These are phyloP conservation scores for Serendipita sp. DNA, from an alignment of 768 basidiomycete species.

Conservation along the genomic window DNA sequence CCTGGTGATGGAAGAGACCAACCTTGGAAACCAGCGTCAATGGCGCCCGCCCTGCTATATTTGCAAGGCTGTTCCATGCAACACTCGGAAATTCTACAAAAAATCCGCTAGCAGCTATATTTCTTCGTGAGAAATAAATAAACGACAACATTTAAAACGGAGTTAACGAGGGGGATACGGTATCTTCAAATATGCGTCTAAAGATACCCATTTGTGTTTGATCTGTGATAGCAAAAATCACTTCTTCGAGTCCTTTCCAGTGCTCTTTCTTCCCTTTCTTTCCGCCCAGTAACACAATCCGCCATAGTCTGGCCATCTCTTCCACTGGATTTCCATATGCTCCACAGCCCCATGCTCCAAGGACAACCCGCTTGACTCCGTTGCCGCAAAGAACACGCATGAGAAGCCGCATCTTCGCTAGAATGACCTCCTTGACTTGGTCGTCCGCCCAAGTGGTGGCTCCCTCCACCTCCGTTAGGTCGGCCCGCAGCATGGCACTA, in stretches of 20 bases:
- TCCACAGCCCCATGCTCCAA: constrained; percentile 3
- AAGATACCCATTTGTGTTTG: neutral
- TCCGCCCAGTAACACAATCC: neutral
- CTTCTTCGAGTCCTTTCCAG: neutral
- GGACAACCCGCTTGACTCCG: neutral
- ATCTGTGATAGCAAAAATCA: neutral
- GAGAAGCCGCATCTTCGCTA: neutral
- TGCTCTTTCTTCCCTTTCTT: constrained; percentile 1
- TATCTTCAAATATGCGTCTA: neutral
- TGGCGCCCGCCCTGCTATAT: no score
- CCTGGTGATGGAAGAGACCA: no score
- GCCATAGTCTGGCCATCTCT: neutral
- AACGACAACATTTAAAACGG: no score
- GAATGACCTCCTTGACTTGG: neutral
- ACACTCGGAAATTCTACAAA: no score
- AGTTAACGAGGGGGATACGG: no score
- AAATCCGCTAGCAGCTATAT: no score
- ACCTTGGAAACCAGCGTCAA: no score
- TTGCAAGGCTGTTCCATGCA: no score
- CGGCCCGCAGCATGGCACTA: neutral
- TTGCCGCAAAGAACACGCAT: neutral
- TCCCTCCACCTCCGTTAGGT: neutral
- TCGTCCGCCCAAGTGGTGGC: neutral
- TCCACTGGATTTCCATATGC: constrained; percentile 3
- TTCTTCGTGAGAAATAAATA: no score